These are phyloP conservation scores for Miscanthus lutarioriparius DNA, from an alignment of 176 grass and related monocot genomes.

Conservation along the genomic window DNA sequence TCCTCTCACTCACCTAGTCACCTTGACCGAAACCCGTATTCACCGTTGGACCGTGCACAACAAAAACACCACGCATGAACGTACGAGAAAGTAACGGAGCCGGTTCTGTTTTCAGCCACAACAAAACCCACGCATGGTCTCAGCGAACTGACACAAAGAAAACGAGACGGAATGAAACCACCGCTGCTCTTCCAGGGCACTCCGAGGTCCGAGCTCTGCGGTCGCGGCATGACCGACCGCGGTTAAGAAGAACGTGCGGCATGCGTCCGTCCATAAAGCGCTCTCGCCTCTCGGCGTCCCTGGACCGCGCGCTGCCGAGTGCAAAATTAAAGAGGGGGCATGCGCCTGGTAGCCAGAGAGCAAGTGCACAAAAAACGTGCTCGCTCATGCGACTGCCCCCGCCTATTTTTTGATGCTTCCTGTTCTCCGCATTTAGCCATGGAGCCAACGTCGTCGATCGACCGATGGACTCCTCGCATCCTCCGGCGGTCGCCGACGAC, in stretches of 20 bases:
- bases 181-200: neutral
- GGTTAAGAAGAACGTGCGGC: conserved; percentile 6
- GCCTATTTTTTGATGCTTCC: conserved; percentile 16
- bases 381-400: neutral
- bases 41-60: neutral
- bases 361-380: neutral
- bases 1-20: neutral
- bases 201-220: neutral
- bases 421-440: conserved; percentile 1
- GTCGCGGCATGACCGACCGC: neutral
- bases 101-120: neutral
- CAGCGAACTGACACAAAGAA: neutral
- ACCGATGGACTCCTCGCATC: neutral
- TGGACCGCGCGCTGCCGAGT: neutral
- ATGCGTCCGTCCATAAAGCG: neutral
- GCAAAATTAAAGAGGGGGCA: neutral
- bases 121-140: neutral
- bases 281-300: neutral
- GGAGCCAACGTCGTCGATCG: neutral
- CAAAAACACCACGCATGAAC: neutral
- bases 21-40: neutral
- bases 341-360: neutral
- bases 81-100: no score
- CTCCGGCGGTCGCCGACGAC: neutral
- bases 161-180: neutral